Evolutionary conservation across 2,329 filamentous ascomycete genomes (phyloP), one percentile per base, ranked within the genome.

Genomic region (Ilyonectria destructans): DNA sequence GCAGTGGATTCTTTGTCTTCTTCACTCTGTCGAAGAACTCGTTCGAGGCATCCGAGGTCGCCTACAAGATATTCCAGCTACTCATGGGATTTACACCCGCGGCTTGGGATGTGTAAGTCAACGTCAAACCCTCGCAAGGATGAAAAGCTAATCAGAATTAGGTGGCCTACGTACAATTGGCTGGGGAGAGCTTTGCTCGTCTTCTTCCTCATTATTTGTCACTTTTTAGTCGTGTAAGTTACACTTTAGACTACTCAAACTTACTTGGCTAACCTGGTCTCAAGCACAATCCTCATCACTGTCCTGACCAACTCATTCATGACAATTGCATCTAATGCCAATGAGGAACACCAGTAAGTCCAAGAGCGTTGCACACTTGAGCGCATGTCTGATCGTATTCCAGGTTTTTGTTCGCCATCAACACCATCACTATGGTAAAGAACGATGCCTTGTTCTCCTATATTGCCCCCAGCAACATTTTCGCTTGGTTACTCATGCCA

Each of bases 241-340:
- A 19, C 37, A 8, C 33, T 31, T 31, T 8, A 55, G 52, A n/a
- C 51, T 23, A 17, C 31, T 10, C 10, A 6, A 35, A 54, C 45
- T 43, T 51, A 19, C 21, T 68, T 64, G 58, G 58, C 69, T 60
- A 7, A 26, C 17, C 10, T 9, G 21, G 9, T 19, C 9, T 29
- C 2, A 26, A 89, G 88, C 58, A 97, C 96, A 1, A 97, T 98
- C 59, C 85, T 98, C 37, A 96, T 98, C 74, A 97, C 95, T 0
- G 96, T 98, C n/a, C 81, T 98, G 69, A 97, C 95, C 6, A 98
- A 98, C 78, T 97, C 94, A 0, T 98, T 98, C 83, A 97, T 97
- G 92, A 91, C 92, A 2, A 96, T 98, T 78, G 94, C 96, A 2
- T 94, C 94, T 58, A 98, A 98, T 77, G 95, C 95, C 8, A 94